Evolutionary conservation across 2,329 filamentous ascomycete species (phyloP), one percentile per base, ranked within the genome.

Genomic region (Graphiopsis chlorocephala): DNA sequence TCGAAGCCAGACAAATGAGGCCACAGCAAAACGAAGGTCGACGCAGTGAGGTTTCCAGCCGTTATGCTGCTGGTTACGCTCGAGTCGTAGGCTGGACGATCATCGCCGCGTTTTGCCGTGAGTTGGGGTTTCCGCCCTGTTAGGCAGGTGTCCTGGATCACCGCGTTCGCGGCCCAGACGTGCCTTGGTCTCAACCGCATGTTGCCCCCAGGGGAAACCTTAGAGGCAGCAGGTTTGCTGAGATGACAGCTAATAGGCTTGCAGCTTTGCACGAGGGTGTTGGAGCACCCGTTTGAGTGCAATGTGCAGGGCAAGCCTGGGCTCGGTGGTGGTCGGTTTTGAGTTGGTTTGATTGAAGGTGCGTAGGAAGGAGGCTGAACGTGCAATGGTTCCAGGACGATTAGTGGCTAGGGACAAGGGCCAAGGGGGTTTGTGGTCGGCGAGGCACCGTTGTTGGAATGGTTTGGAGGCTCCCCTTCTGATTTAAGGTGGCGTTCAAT

Each of bases 261-360:
- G 58, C 58, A 61, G 58, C 58, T 61, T 45, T 47, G 58, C 38
- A 35, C 45, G 58, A 61, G 58, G 42, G 45, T 50, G 58, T 61
- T 61, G 42, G 58, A 61, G 58, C 45, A 50, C 29, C 58, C 33
- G 58, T 45, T 35, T 20, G 58, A 61, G 28, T 23, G 23, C 58
- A 47, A 33, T 45, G 45, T 52, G 35, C 55, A 10, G 50, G 26
- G 58, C 45, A 50, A 61, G 58, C 23, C 58, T 48, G 58, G 45
- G 42, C 45, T 20, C 29, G 26, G 20, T 61, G 42, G 42, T 52
- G 58, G n/a, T 38, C n/a, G 42, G 26, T 35, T 61, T 42, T 20
- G 31, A 15, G 31, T 58, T 25, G 33, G n/a, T 23, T 42, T 35
- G 25, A 35, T 10, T n/a, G n/a, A 25, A 26, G 38, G 55, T 23